These are phyloP conservation scores for Fragosphaeria purpurea DNA, from an alignment of 2,329 filamentous ascomycete genomes.

Conservation along the genomic window DNA sequence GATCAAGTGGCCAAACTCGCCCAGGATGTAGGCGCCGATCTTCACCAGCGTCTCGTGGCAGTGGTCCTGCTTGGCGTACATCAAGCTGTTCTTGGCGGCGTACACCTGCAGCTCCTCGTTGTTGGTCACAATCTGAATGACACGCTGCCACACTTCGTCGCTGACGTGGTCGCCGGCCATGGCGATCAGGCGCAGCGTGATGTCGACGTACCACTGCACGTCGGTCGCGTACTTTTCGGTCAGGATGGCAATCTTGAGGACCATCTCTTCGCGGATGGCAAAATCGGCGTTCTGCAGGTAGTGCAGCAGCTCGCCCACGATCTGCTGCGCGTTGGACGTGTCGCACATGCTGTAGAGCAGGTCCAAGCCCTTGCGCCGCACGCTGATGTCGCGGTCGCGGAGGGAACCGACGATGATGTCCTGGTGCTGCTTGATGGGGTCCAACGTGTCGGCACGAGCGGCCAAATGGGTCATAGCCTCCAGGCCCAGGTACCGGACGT, in stretches of 20 bases:
- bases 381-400: conserved; percentile 92
- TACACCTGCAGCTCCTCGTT: conserved; percentile 98
- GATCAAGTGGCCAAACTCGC: conserved; percentile 94
- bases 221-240: conserved; percentile 98
- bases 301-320: conserved; percentile 85
- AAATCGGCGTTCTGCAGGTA: conserved; percentile 96
- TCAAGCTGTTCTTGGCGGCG: conserved; percentile 83
- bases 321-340: conserved; percentile 81
- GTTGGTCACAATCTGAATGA: conserved; percentile 98
- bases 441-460: conserved; percentile 82
- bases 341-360: conserved; percentile 99
- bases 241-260: conserved; percentile 94
- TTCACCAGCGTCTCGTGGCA: conserved; percentile 97
- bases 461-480: conserved; percentile 98
- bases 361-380: conserved; percentile 89
- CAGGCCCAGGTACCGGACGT: conserved; percentile 88
- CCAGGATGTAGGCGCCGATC: conserved; percentile 91
- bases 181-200: conserved; percentile 84
- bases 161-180: conserved; percentile 98
- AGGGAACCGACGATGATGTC: conserved; percentile 90
- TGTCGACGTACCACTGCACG: conserved; percentile 98
- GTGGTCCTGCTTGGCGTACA: conserved; percentile 84
- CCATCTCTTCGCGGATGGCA: conserved; percentile 97
- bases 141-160: conserved; percentile 97
- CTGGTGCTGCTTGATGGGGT: conserved; percentile 97